A percentile compares a stretch with the other conserved stretches of the same genome.
Conservation (phyloP, 176 grass and related monocot species). For the Aegilops sharonensis region DNA sequence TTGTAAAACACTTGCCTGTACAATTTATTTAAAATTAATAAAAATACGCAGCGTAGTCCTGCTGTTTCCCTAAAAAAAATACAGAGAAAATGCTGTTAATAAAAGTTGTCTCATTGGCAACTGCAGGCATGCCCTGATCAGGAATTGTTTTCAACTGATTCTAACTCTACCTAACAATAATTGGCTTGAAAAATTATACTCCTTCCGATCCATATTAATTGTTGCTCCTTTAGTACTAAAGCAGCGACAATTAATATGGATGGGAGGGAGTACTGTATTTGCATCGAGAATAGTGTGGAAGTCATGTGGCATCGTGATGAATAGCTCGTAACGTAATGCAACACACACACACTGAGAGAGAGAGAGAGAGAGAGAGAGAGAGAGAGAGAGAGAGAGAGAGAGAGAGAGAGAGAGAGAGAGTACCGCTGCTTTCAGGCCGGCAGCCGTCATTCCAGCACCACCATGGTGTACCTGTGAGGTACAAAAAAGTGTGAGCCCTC, state of each 20-base stretch:
- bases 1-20: background rate
- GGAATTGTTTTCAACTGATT: background rate
- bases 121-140: background rate
- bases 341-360: no score
- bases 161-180: background rate
- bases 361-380: no score
- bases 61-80: background rate
- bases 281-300: background rate
- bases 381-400: no score
- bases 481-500: background rate
- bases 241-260: no score
- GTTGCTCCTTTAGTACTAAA: no score
- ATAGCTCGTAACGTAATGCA: background rate
- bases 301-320: background rate
- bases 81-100: background rate
- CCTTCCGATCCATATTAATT: no score
- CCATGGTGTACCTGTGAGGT: conserved; percentile 87
- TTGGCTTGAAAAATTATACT: no score
- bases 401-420: no score
- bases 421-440: conserved; percentile 94
- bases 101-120: background rate
- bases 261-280: background rate
- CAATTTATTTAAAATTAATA: no score
- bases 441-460: conserved; percentile 95
- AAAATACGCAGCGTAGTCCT: no score